Base-by-base conservation (phyloP, 202 grass and related monocot species). In the Tripidium arundinaceum region DNA sequence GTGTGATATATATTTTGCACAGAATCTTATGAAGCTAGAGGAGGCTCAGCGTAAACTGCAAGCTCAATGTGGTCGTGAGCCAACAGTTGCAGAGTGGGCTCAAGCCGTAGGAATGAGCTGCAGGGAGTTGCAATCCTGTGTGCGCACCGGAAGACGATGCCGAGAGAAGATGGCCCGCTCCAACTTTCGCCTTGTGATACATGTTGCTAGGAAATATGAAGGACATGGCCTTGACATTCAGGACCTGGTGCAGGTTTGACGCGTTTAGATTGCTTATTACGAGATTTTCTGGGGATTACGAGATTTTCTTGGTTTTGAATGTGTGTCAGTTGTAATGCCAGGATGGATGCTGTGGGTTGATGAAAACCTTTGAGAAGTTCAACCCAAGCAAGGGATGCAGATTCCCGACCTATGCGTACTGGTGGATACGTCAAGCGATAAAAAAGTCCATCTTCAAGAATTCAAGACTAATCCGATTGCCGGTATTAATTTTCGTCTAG, bases 361-460 rank as follows among this genome's bases (percentile, higher is more conserved):
- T 98, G 88, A 94, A 86, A 84, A 91, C 92, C 69, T 93, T 98
- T 77, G 90, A 86, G 82, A 98, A 98, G 75, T 95, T 95, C 79
- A 89, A 98, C 82, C 88, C 90, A 28, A 86, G 83, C 82, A 89
- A 88, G 79, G 95, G 95, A 29, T 90, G 77, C 52, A 87, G 92
- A 79, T 94, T 94, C 85, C 77, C 90, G 16, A 93, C 92, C 18
- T 98, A 98, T 15, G 95, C 95, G 13, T 90, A 89, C 43, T 98
- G 90, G 90, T 98, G 95, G 95, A 93, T 98, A 75, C 90, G 88
- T 6, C 90, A 98, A 45, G 89, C 81, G 0, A 95, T 98, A 25
- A 98, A 84, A 54, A 98, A 89, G 71, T 85, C 95, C 31, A 94
- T 98, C 29, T 94, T 78, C 83, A 88, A 88, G 85, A 83, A 94